Conservation (phyloP, 2,329 filamentous ascomycete species). For the Claviceps cyperi region DNA sequence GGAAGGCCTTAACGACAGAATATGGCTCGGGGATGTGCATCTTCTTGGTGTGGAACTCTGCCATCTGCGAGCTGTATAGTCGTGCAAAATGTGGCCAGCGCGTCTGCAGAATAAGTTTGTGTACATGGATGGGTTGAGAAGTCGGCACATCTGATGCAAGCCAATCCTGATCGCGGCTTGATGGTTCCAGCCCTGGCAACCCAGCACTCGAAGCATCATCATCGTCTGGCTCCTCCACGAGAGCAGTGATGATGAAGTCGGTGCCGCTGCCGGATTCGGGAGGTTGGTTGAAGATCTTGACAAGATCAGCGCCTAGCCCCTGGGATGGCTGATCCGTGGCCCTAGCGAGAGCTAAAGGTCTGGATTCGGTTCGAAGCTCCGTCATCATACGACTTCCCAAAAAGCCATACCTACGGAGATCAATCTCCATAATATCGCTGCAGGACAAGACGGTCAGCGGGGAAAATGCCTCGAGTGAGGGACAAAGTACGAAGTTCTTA, state of each 20-base stretch:
- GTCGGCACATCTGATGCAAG: conserved; percentile 47
- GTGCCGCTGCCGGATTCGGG: conserved; percentile 75
- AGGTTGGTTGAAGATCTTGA: conserved; percentile 71
- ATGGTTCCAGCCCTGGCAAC: conserved; percentile 30
- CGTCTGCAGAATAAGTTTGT: conserved; percentile 84
- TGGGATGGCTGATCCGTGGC: conserved; percentile 41
- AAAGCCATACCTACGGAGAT: conserved; percentile 81
- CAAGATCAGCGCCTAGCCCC: conserved; percentile 71
- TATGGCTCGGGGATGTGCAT: conserved; percentile 98
- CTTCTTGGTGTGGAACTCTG: conserved; percentile 89
- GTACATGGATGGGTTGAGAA: conserved; percentile 80
- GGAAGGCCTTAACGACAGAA: conserved; percentile 80
- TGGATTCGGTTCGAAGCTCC: conserved; percentile 35
- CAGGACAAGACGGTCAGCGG: neutral
- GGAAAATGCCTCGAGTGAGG: neutral
- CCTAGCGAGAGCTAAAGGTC: conserved; percentile 33
- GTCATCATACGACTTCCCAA: conserved; percentile 61
- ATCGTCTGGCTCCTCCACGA: conserved; percentile 61
- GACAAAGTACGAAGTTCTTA: conserved; percentile 10
- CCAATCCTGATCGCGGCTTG: conserved; percentile 36
- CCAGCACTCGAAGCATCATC: conserved; percentile 45
- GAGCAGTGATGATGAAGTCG: conserved; percentile 83
- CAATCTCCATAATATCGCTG: conserved; percentile 82
- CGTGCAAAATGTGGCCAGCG: conserved; percentile 95
- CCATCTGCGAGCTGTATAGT: conserved; percentile 87